phyloP scores from a whole-genome alignment of 331 rosid genomes.

The Malus hybrid region DNA sequence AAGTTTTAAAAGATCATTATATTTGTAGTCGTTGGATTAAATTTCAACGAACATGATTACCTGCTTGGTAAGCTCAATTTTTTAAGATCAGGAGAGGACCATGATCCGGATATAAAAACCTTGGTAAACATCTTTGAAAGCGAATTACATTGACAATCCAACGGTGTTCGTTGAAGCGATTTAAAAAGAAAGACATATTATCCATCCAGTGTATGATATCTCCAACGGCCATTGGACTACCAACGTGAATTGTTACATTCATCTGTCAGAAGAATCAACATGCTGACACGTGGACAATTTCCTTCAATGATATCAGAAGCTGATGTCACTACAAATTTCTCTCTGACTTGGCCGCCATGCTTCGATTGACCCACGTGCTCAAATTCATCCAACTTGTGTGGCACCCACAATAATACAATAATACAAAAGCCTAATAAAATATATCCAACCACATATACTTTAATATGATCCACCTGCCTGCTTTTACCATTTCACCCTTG shows the following conservation, averaged over 20 bases:
- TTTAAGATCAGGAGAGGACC: too few relatives aligned
- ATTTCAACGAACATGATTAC: too few relatives aligned
- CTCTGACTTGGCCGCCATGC: conserved; percentile 54
- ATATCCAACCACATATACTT: conserved; percentile 11
- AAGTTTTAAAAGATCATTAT: too few relatives aligned
- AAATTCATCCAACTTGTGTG: conserved; percentile 4
- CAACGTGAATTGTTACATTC: not conserved
- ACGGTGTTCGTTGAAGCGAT: not conserved
- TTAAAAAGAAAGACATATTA: too few relatives aligned
- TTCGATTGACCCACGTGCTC: conserved; percentile 63
- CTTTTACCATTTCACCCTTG: not conserved
- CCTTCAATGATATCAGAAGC: not conserved
- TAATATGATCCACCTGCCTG: not conserved
- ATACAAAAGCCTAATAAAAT: not conserved
- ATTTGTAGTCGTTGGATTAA: too few relatives aligned
- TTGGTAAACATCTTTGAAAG: not conserved
- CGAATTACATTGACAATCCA: not conserved
- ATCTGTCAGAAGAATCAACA: not conserved
- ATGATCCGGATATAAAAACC: too few relatives aligned
- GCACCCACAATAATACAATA: not conserved
- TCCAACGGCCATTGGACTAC: not conserved
- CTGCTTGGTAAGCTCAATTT: too few relatives aligned
- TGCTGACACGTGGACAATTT: not conserved
- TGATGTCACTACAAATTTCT: conserved; percentile 21
- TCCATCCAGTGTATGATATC: not conserved